These are phyloP conservation scores for Phyllosticta paracitricarpa DNA, from an alignment of 2,329 filamentous ascomycete species.

Conservation along the genomic window DNA sequence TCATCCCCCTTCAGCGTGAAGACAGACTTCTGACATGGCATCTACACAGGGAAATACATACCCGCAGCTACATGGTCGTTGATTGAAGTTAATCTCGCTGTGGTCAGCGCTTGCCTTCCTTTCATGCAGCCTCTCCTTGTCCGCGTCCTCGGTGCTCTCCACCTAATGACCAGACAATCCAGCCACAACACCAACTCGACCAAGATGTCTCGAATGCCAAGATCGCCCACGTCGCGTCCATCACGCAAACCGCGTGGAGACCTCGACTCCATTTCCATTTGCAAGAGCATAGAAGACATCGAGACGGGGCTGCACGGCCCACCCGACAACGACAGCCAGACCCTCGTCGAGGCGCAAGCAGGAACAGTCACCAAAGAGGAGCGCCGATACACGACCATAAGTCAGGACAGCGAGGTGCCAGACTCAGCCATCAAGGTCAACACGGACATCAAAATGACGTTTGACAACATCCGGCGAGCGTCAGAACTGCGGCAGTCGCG, in stretches of 20 bases:
- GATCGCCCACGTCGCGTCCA: not conserved
- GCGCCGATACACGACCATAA: not conserved
- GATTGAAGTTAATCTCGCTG: conserved; percentile 2
- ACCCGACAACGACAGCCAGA: not conserved
- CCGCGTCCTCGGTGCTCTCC: not conserved
- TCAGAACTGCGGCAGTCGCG: not conserved
- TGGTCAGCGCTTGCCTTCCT: conserved; percentile 4
- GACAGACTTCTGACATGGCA: not conserved
- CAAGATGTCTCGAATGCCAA: not conserved
- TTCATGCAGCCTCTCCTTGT: conserved; percentile 1
- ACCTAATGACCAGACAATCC: not conserved
- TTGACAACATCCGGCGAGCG: not conserved
- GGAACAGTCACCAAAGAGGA: not conserved
- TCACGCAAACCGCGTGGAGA: not conserved
- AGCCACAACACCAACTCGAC: not conserved
- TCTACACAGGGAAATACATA: not conserved
- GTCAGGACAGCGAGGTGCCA: not conserved
- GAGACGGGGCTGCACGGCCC: not conserved
- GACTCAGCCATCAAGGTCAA: not conserved
- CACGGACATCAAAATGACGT: not conserved
- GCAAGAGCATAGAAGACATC: not conserved
- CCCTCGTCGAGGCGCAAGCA: not conserved
- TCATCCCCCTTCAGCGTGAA: no score
- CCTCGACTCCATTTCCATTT: not conserved
- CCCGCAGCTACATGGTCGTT: conserved; percentile 1